A percentile compares a stretch with the other conserved stretches of the same genome.
Evolutionary conservation across 2,329 filamentous ascomycete species (phyloP).

Genomic region (Diaporthe vexans): DNA sequence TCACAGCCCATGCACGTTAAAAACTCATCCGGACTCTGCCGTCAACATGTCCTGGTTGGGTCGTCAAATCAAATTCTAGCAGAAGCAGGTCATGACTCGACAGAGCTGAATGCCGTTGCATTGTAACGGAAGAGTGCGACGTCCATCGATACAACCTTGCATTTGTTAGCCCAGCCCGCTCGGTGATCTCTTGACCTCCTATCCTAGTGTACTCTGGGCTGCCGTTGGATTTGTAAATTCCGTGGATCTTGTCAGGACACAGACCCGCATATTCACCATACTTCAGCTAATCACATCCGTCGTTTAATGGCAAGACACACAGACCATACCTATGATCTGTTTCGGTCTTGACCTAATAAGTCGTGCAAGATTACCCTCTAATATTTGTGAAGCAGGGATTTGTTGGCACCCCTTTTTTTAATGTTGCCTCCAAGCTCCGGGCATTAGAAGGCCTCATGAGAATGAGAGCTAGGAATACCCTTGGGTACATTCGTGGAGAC

Average conservation of each 20-base stretch:
- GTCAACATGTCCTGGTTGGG: neutral
- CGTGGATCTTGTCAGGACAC: too few species aligned
- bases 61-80: neutral
- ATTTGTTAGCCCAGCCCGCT: neutral
- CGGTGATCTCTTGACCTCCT: neutral
- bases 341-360: neutral
- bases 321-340: neutral
- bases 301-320: neutral
- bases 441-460: too few species aligned
- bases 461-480: too few species aligned
- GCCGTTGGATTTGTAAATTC: neutral
- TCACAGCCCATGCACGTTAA: neutral
- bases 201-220: neutral
- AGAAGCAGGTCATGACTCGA: slow-evolving; percentile 27
- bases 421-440: too few species aligned
- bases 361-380: too few species aligned
- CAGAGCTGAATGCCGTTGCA: slow-evolving; percentile 10
- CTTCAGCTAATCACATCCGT: neutral
- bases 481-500: too few species aligned
- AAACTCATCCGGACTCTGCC: neutral
- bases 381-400: too few species aligned
- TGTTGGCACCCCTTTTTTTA: too few species aligned
- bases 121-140: neutral
- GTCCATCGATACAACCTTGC: neutral
- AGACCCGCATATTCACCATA: neutral